Conservation (phyloP, 495 filamentous ascomycete genomes). For the Xylaria castorea region DNA sequence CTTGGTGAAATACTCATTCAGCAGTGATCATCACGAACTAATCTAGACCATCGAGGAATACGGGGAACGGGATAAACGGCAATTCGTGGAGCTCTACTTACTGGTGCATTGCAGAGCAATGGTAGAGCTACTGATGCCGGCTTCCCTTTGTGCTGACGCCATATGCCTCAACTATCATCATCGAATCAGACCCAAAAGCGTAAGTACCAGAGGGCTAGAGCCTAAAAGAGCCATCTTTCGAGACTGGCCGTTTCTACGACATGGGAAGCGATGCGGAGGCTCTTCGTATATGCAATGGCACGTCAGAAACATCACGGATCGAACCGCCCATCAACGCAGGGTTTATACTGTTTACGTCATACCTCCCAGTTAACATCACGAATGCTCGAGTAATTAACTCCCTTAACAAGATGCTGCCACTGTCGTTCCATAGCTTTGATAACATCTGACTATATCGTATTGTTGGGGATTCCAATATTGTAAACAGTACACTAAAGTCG, state of each 20-base stretch:
- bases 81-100: not conserved
- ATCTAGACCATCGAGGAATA: not conserved
- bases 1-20: not conserved
- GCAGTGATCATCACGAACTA: constrained; percentile 19
- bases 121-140: not conserved
- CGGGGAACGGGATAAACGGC: not conserved
- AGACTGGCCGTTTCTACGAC: not conserved
- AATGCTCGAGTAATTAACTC: not conserved
- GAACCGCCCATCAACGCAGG: not conserved
- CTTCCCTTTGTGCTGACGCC: constrained; percentile 21
- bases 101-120: not conserved
- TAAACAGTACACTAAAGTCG: not conserved
- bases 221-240: constrained; percentile 4
- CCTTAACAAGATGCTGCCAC: not conserved
- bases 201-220: constrained; percentile 10
- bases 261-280: constrained; percentile 10
- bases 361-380: not conserved
- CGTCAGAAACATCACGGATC: constrained; percentile 5
- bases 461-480: not conserved
- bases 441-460: not conserved
- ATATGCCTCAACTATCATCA: too few species aligned
- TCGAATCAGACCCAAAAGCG: constrained; percentile 16
- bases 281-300: constrained; percentile 27
- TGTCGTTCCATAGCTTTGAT: constrained; percentile 1
- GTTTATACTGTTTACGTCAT: constrained; percentile 6